Evolutionary conservation across 2,329 filamentous ascomycete genomes (phyloP).

Genomic region (Immersiporthe knoxdaviesiana): DNA sequence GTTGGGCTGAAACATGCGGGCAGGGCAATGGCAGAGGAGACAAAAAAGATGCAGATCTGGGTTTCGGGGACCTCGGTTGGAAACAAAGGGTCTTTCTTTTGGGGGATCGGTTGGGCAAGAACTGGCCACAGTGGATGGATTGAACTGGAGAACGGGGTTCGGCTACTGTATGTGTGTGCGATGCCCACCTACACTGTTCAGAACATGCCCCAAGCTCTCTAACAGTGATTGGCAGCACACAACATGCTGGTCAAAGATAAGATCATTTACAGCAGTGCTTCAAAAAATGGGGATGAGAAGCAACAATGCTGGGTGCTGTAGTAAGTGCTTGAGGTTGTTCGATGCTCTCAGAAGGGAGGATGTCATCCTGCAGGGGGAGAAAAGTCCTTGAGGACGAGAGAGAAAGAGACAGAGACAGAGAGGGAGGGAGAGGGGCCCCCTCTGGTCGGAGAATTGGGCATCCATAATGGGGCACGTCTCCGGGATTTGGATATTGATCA

Average conservation of each 20-base stretch:
- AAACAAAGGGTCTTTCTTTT: background rate
- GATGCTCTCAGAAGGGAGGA: background rate
- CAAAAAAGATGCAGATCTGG: background rate
- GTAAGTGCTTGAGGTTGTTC: background rate
- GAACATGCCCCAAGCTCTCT: background rate
- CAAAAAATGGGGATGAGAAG: no score
- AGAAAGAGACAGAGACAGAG: background rate
- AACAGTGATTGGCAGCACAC: background rate
- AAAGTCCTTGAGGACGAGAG: no score
- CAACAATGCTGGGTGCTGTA: no score
- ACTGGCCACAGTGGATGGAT: background rate
- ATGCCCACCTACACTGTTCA: background rate
- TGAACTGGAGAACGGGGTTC: background rate
- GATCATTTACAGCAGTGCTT: background rate
- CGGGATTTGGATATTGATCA: background rate
- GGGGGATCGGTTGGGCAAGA: background rate
- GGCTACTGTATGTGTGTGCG: background rate
- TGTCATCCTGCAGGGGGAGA: background rate
- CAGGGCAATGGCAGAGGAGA: background rate
- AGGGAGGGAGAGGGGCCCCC: background rate
- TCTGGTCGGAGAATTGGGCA: slow-evolving; percentile 9
- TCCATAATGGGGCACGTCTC: slow-evolving; percentile 1
- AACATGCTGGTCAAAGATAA: background rate
- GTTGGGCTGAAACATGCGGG: background rate
- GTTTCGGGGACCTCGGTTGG: background rate